Conservation (phyloP, 108 stramenopile genomes). For the Fistulifera pelliculosa region DNA sequence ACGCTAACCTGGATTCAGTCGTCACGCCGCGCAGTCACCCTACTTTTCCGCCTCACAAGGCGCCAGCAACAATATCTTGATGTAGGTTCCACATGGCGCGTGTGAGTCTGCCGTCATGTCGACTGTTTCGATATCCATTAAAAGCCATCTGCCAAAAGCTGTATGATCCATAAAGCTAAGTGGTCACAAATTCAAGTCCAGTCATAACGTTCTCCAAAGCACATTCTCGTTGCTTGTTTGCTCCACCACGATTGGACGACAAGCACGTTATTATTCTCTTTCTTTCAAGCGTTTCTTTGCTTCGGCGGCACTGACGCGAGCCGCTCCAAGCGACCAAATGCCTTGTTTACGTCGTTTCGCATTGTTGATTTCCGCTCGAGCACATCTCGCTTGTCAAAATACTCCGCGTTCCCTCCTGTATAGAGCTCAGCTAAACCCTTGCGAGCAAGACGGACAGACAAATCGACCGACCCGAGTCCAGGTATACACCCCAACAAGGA, state of each 20-base stretch:
- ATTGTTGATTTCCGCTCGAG: slow-evolving; percentile 19
- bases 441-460: slow-evolving; percentile 27
- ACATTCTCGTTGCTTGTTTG: neutral
- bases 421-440: slow-evolving; percentile 49
- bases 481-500: slow-evolving; percentile 7
- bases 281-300: slow-evolving; percentile 19
- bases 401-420: slow-evolving; percentile 54
- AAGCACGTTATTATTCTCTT: neutral
- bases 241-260: neutral
- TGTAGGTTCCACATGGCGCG: too few species aligned
- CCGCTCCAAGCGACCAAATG: slow-evolving; percentile 30
- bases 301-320: slow-evolving; percentile 27
- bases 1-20: too few species aligned
- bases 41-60: too few species aligned
- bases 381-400: slow-evolving; percentile 30
- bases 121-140: too few species aligned
- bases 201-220: too few species aligned
- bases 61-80: too few species aligned
- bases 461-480: slow-evolving; percentile 24
- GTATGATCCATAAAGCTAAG: too few species aligned
- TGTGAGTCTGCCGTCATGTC: too few species aligned
- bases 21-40: too few species aligned
- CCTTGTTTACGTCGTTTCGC: slow-evolving; percentile 23
- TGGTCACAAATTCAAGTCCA: neutral
- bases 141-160: too few species aligned